Evolutionary conservation across 2,329 filamentous ascomycete species (phyloP).

Genomic region (Ceratocystis cubensis): DNA sequence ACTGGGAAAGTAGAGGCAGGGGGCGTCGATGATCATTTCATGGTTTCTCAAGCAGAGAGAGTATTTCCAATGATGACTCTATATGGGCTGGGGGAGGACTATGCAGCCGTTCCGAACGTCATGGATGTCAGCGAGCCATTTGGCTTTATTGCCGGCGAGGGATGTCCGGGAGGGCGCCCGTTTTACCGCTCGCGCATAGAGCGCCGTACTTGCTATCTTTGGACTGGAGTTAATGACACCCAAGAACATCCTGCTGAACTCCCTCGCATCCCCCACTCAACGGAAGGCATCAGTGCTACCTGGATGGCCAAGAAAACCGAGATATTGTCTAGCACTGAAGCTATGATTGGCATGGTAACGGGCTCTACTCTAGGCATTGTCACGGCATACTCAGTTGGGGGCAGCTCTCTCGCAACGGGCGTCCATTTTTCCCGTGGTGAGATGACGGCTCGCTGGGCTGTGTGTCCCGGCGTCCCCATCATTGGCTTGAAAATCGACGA

Average conservation of each 20-base stretch:
- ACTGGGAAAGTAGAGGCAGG: constrained; percentile 66
- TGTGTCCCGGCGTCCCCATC: constrained; percentile 88
- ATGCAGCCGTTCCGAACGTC: constrained; percentile 65
- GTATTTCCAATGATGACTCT: constrained; percentile 58
- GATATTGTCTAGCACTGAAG: constrained; percentile 59
- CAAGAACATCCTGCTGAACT: constrained; percentile 1
- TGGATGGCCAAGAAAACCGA: constrained; percentile 80
- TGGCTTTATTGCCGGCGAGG: constrained; percentile 75
- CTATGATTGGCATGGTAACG: constrained; percentile 67
- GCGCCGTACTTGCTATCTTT: constrained; percentile 2
- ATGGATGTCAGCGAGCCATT: constrained; percentile 85
- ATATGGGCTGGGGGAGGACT: constrained; percentile 67
- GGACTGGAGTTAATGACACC: constrained; percentile 1
- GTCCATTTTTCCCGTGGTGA: constrained; percentile 58
- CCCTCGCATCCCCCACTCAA: constrained; percentile 57
- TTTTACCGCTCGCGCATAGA: constrained; percentile 48
- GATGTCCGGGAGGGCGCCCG: constrained; percentile 66
- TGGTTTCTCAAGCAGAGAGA: constrained; percentile 67
- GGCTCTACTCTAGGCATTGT: constrained; percentile 76
- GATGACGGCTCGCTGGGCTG: constrained; percentile 74
- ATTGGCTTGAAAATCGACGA: constrained; percentile 75
- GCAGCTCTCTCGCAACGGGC: constrained; percentile 32
- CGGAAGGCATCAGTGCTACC: constrained; percentile 61
- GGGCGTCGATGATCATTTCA: constrained; percentile 64
- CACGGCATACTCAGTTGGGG: constrained; percentile 65